phyloP scores from a whole-genome alignment of 768 basidiomycete genomes.

The Strobilomyces confusus region DNA sequence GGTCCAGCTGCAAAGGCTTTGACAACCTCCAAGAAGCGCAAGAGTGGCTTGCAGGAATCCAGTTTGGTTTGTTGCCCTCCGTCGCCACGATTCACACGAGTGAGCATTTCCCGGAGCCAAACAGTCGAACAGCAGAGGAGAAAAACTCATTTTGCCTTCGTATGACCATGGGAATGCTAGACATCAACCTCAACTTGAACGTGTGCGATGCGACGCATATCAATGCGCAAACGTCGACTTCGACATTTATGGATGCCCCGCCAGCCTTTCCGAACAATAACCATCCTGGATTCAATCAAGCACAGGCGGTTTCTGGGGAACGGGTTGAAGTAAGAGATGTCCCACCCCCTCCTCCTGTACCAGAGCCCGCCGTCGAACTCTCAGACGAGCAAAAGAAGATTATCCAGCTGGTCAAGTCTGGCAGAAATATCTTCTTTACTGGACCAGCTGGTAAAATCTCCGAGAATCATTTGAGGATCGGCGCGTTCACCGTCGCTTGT shows the following conservation, averaged over 20 bases:
- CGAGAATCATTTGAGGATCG: background rate
- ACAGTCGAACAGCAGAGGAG: background rate
- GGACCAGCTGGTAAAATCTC: conserved; percentile 59
- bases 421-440: conserved; percentile 68
- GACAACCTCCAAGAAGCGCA: conserved; percentile 27
- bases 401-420: conserved; percentile 45
- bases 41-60: conserved; percentile 20
- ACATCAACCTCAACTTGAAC: conserved; percentile 19
- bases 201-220: conserved; percentile 5
- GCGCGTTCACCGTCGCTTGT: background rate
- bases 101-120: conserved; percentile 6
- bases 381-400: conserved; percentile 41
- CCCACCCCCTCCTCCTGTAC: background rate
- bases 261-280: background rate
- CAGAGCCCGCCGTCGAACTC: conserved; percentile 19
- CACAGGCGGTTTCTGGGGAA: background rate
- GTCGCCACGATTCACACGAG: conserved; percentile 14
- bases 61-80: conserved; percentile 7
- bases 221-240: conserved; percentile 2
- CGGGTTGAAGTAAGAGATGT: background rate
- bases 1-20: conserved; percentile 31
- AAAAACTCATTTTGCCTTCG: background rate
- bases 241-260: background rate
- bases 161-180: background rate
- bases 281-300: background rate